Base-by-base conservation (phyloP, 2,329 filamentous ascomycete species). In the Dothistroma septosporum region DNA sequence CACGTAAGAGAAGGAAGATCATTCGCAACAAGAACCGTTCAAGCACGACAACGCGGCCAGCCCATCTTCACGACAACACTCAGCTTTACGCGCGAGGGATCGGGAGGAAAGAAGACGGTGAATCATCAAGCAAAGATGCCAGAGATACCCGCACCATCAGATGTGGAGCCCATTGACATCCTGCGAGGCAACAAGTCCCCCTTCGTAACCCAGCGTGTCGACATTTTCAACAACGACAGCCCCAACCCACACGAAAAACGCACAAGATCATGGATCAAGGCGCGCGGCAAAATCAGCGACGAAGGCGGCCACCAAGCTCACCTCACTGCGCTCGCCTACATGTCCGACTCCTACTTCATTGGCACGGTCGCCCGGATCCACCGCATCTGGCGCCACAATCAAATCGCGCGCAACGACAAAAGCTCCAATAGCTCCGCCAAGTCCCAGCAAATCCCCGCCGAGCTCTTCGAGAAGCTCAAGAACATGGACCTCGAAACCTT, bases 51-150 rank as follows among this genome's bases (percentile, higher is more conserved):
- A 78, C 83, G 87, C 46, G 94, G 92, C 10, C 85, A 86, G 62
- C 90, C 89, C 72, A 97, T 99, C 77, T 97, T 97, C 78, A 97
- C 93, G 19, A 94, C 91, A 1, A 99, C 93, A 6, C 86, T 96
- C 77, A 94, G 89, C 64, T 97, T 99, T 74, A 88, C 89, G 72
- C 82, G 85, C 19, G 86, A 88, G 70, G 83, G 80, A 62, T 83
- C 81, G 64, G 84, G 82, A 55, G 82, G 83, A 2, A 77, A 80
- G 68, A 76, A 81, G 66, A 77, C 73, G 47, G 82, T 94, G 4
- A 76, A 85, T 59, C 92, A 97, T 78, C 84, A 86, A 2, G 81
- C 81, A 10, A 78, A 79, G 63, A 82, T 84, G 73, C 75, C 75
- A 31, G 78, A 82, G 58, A 56, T 72, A 1, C 69, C 79, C 50